These are phyloP conservation scores for Termitomyces sp. DNA, from an alignment of 1,284 basidiomycete genomes.

Conservation along the genomic window DNA sequence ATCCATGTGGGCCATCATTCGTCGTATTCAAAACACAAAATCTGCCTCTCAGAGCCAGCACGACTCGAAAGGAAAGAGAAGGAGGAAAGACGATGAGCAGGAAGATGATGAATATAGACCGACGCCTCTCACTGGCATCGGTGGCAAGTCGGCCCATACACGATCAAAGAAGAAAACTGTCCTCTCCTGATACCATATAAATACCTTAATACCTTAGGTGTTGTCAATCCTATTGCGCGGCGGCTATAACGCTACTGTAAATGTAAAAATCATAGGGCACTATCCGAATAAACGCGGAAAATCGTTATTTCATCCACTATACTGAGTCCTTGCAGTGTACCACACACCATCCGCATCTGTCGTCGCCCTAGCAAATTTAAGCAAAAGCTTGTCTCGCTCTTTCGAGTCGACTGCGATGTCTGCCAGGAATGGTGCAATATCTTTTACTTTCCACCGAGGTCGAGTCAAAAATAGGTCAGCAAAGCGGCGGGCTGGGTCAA, in stretches of 20 bases:
- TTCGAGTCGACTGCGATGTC: slow-evolving; percentile 81
- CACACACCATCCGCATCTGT: slow-evolving; percentile 64
- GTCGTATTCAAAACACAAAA: slow-evolving; percentile 25
- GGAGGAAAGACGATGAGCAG: slow-evolving; percentile 21
- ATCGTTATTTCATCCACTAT: slow-evolving; percentile 29
- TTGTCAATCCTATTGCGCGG: neutral
- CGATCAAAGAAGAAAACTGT: slow-evolving; percentile 27
- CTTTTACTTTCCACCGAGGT: slow-evolving; percentile 70
- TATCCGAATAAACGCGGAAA: neutral
- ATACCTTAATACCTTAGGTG: neutral
- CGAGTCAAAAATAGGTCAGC: slow-evolving; percentile 79
- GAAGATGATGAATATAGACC: slow-evolving; percentile 46
- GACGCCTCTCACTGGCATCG: slow-evolving; percentile 31
- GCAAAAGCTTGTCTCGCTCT: slow-evolving; percentile 79
- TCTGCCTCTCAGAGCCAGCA: slow-evolving; percentile 7
- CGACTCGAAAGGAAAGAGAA: slow-evolving; percentile 26
- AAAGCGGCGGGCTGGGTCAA: slow-evolving; percentile 74
- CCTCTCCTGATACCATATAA: slow-evolving; percentile 5
- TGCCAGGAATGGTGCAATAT: slow-evolving; percentile 75
- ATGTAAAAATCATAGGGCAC: neutral
- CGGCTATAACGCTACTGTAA: neutral
- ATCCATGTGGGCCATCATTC: slow-evolving; percentile 52
- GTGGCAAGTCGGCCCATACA: slow-evolving; percentile 28
- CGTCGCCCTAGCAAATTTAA: slow-evolving; percentile 79
- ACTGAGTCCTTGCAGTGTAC: slow-evolving; percentile 64